Percentiles rank a stretch among this genome's conserved stretches.
These are phyloP conservation scores for Cladosporium phlei DNA, from an alignment of 2,329 filamentous ascomycete species.

Conservation along the genomic window DNA sequence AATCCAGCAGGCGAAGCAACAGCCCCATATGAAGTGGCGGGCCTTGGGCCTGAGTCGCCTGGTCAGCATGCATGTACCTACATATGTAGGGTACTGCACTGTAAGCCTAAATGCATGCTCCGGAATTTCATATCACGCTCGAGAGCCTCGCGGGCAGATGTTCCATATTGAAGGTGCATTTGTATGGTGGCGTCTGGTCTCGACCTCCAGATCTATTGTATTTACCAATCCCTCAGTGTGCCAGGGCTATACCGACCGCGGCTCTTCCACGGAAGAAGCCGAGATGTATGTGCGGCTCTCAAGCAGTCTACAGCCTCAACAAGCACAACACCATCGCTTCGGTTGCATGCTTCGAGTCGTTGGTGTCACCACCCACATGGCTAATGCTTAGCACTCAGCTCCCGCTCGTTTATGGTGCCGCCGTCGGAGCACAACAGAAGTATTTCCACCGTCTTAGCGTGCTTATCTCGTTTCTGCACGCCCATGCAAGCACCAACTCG, in stretches of 20 bases:
- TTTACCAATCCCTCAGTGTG: not conserved
- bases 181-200: constrained; percentile 6
- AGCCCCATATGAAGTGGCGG: no score
- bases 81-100: no score
- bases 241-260: constrained; percentile 4
- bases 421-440: constrained; percentile 8
- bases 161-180: constrained; percentile 2
- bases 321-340: constrained; percentile 2
- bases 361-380: constrained; percentile 1
- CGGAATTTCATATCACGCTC: no score
- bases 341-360: not conserved
- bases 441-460: constrained; percentile 12
- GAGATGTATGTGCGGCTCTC: not conserved
- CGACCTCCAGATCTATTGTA: constrained; percentile 2
- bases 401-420: constrained; percentile 8
- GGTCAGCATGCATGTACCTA: no score
- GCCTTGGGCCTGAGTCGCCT: no score
- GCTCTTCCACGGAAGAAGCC: not conserved
- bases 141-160: not conserved
- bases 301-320: constrained; percentile 1
- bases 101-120: no score
- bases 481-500: no score
- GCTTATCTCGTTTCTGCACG: constrained; percentile 10
- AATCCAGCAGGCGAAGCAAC: no score
- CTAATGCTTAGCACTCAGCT: constrained; percentile 4